Base-by-base conservation (phyloP, 257 asterid genomes). In the Capsicum pubescens region DNA sequence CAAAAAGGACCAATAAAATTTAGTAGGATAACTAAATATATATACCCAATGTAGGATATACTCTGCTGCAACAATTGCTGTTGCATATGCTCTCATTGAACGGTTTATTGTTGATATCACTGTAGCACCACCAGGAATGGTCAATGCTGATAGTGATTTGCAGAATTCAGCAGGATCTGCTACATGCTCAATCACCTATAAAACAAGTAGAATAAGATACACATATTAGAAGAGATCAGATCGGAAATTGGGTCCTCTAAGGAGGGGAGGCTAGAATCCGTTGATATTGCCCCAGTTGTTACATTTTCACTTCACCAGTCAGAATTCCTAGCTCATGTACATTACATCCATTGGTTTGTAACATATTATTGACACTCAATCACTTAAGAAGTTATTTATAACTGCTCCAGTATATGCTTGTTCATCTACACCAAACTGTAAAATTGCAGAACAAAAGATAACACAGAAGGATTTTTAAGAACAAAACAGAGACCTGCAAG, bases 111-210 rank as follows among this genome's bases (percentile, higher is more conserved):
- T 93, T 60, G 99, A 97, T 86, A 95, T 91, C 76, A 97, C 74
- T 55, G 94, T 93, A 84, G 97, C 99, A 76, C 99, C 99, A 58
- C 89, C 89, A 79, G 85, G 69, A 60, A 69, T 83, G 76, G 94
- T 91, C 92, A 97, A 87, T 57, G 92, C 95, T 21, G 99, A 95
- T 89, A 97, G 83, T 55, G 99, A 97, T 87, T 92, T 90, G 92
- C 98, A 93, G 90, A 97, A 97, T 52, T 92, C 97, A 66, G 94
- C 90, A 74, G 98, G 98, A 87, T 93, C 85, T 13, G 97, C 95
- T 32, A 97, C 99, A 77, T 97, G 99, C 91, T 97, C 99, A 81
- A 97, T 97, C 83, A 97, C 99, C 99, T 97, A 67, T 11, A 60
- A 32, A 85, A 48, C 74, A 82, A 44, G 67, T 21, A 86, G 39